Percentiles rank a stretch among this genome's conserved stretches.
Conservation (phyloP, 2,329 filamentous ascomycete genomes). For the Sporothrix pallida region DNA sequence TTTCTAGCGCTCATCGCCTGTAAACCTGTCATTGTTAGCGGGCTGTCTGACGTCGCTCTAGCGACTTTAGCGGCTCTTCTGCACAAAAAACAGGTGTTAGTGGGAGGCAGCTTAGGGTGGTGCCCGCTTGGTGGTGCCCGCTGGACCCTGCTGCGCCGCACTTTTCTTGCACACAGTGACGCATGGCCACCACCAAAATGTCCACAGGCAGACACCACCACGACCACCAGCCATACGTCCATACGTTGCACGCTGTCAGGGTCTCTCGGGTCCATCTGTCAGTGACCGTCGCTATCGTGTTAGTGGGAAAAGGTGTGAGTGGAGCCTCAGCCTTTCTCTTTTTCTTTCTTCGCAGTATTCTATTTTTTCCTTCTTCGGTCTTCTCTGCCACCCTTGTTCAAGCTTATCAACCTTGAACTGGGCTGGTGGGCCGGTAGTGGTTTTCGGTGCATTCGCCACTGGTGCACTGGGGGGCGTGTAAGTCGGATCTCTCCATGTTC, state of each 20-base stretch:
- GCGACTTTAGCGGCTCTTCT: background rate
- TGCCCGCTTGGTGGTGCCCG: background rate
- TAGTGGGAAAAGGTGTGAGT: conserved; percentile 23
- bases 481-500: conserved; percentile 6
- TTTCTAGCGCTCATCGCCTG: background rate
- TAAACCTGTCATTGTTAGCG: background rate
- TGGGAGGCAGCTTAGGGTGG: background rate
- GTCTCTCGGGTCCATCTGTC: background rate
- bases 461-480: conserved; percentile 1
- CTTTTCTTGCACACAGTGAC: conserved; percentile 11
- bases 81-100: conserved; percentile 2
- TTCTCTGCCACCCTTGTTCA: background rate
- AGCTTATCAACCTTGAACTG: background rate
- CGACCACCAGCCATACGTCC: background rate
- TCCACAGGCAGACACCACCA: conserved; percentile 5
- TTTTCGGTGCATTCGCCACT: conserved; percentile 24
- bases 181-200: conserved; percentile 3
- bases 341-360: background rate
- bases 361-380: conserved; percentile 4
- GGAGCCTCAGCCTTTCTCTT: conserved; percentile 18
- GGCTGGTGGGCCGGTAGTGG: background rate
- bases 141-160: conserved; percentile 24
- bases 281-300: background rate
- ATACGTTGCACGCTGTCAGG: background rate
- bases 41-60: background rate